Conservation (phyloP, 371 early-diverging fungal genomes). For the Mucor racemosus region DNA sequence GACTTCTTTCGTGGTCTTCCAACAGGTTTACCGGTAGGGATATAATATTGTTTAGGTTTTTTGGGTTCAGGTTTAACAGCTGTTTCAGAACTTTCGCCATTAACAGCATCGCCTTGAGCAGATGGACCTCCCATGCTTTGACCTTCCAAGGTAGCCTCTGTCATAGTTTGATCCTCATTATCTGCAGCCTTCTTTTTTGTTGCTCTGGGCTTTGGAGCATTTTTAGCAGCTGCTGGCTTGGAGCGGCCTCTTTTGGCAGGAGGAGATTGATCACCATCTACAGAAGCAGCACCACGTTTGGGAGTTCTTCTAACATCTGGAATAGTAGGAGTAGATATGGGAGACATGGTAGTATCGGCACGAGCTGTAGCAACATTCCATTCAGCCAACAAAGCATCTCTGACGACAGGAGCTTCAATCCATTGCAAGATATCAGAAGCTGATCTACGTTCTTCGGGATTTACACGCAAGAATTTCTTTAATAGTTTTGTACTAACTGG, state of each 20-base stretch:
- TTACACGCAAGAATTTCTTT: constrained; percentile 46
- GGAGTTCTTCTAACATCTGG: not conserved
- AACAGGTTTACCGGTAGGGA: not conserved
- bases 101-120: too few species aligned
- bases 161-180: not conserved
- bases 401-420: constrained; percentile 31
- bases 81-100: not conserved
- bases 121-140: not conserved
- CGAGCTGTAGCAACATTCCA: constrained; percentile 26
- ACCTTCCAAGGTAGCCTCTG: not conserved
- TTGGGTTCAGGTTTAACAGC: not conserved
- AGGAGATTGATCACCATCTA: not conserved
- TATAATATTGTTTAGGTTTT: not conserved
- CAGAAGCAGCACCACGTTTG: not conserved
- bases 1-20: constrained; percentile 10
- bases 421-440: constrained; percentile 50
- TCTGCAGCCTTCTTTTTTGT: too few species aligned
- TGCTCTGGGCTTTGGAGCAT: too few species aligned
- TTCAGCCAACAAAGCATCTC: constrained; percentile 38
- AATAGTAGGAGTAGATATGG: not conserved
- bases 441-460: constrained; percentile 52
- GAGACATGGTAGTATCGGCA: not conserved
- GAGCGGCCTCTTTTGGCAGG: not conserved
- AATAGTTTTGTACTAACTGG: constrained; percentile 49
- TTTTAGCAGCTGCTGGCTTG: not conserved